A percentile compares a stretch with the other conserved stretches of the same genome.
These are phyloP conservation scores for Pseudogymnoascus destructans DNA, from an alignment of 2,329 filamentous ascomycete species.

Conservation along the genomic window DNA sequence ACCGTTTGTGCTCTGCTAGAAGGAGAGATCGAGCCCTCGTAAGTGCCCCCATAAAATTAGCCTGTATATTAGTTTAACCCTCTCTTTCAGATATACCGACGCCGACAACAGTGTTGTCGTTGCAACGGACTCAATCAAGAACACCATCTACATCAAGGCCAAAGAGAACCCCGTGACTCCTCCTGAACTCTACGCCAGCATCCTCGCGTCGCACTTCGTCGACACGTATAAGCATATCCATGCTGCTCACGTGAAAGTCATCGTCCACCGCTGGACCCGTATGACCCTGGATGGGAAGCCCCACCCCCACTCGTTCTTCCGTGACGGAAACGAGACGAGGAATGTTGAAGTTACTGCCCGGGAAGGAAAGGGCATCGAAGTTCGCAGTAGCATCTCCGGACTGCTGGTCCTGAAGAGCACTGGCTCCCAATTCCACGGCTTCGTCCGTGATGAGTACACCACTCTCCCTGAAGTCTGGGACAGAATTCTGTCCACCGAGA, in stretches of 20 bases:
- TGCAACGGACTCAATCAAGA: conserved; percentile 96
- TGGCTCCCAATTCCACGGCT: conserved; percentile 89
- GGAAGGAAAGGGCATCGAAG: conserved; percentile 54
- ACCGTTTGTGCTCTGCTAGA: conserved; percentile 87
- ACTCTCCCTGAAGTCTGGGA: conserved; percentile 86
- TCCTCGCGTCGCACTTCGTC: conserved; percentile 79
- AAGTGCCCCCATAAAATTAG: conserved; percentile 26
- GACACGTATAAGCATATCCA: conserved; percentile 80
- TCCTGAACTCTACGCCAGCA: conserved; percentile 80
- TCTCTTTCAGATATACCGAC: conserved; percentile 58
- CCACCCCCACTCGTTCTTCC: conserved; percentile 89
- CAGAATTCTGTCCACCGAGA: conserved; percentile 86
- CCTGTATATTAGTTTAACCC: conserved; percentile 12
- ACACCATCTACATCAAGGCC: conserved; percentile 88
- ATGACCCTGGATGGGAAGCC: conserved; percentile 77
- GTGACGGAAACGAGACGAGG: conserved; percentile 79
- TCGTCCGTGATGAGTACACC: conserved; percentile 86
- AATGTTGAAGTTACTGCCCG: conserved; percentile 62
- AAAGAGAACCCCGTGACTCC: conserved; percentile 88
- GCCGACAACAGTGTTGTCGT: conserved; percentile 94
- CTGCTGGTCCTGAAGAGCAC: conserved; percentile 92
- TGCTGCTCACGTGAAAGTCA: conserved; percentile 65
- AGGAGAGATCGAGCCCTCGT: conserved; percentile 79
- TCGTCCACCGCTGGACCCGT: conserved; percentile 83
- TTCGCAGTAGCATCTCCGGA: conserved; percentile 67